Evolutionary conservation across 768 basidiomycete species (phyloP).

Genomic region (Mycena amicta): DNA sequence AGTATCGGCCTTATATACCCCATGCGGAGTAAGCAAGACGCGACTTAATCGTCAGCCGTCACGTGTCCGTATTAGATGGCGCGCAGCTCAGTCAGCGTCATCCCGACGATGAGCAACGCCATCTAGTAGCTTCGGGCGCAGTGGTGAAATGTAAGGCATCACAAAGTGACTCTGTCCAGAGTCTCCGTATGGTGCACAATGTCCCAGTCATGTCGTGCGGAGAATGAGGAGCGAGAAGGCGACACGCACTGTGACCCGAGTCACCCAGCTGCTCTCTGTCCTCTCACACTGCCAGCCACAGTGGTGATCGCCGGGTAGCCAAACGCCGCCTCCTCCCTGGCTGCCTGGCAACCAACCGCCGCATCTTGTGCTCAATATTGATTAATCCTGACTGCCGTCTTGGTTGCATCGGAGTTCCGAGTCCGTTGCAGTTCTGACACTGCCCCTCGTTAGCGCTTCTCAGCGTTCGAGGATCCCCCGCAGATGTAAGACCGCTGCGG

Average conservation of each 20-base stretch:
- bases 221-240: too few species aligned
- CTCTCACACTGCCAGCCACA: slow-evolving; percentile 22
- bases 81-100: too few species aligned
- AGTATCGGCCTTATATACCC: background rate
- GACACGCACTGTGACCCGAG: slow-evolving; percentile 37
- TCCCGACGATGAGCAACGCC: too few species aligned
- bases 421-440: too few species aligned
- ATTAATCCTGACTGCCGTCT: slow-evolving; percentile 62
- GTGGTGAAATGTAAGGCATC: slow-evolving; percentile 7
- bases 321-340: too few species aligned
- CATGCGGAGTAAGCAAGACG: background rate
- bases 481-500: too few species aligned
- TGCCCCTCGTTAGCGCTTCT: too few species aligned
- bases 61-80: too few species aligned
- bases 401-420: too few species aligned
- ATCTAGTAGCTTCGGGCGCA: background rate
- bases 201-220: slow-evolving; percentile 29
- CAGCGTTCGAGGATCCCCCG: too few species aligned
- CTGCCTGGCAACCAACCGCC: too few species aligned
- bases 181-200: slow-evolving; percentile 40
- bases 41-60: background rate
- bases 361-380: slow-evolving; percentile 41
- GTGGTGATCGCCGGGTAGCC: slow-evolving; percentile 52
- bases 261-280: slow-evolving; percentile 30
- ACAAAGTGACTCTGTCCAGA: slow-evolving; percentile 52